Evolutionary conservation across 768 basidiomycete genomes (phyloP), one percentile per base, ranked within the genome.

Genomic region (Leccinum subtestaceum): DNA sequence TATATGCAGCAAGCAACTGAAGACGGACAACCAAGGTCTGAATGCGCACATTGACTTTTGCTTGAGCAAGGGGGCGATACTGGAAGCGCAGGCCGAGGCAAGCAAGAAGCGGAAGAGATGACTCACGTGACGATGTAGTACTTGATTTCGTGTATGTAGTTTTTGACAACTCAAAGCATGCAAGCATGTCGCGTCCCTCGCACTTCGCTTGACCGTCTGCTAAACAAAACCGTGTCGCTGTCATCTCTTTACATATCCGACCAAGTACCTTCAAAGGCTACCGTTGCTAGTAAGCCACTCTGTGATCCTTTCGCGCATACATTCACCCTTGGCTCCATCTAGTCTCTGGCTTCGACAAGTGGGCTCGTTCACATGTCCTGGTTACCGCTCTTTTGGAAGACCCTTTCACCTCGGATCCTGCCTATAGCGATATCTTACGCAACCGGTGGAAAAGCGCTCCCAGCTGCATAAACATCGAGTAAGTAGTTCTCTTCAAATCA

Each of bases 1-100:
- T 4, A 77, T 95, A 23, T 95, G 92, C 65, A 69, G 74, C 25
- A 85, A 83, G 67, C 70, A 74, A 12, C 70, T 93, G 55, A 75
- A 80, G 60, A 84, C 81, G 1, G 86, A 93, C 70, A 97, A 97
- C 68, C 78, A 81, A 51, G 86, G 82, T 5, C 73, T 97, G 34
- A 96, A 97, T 68, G 78, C 83, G n/a, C 94, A 97, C 66, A 80
- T 97, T 47, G 94, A 97, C 72, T 89, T 87, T 66, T 97, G 95
- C 67, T 72, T 97, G 53, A 95, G 91, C 69, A 83, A 84, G 58
- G 83, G 81, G 23, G 89, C 85, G 2, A 94, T 96, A 60, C 75
- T 81, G 59, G 82, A 90, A 65, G 90, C 90, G 0, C 88, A 89
- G 57, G 67, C 64, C 0, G 66, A 69, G 55, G 68, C 68, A 5